Conservation (phyloP, 164 flowering plant species). For the Taxillus chinensis region DNA sequence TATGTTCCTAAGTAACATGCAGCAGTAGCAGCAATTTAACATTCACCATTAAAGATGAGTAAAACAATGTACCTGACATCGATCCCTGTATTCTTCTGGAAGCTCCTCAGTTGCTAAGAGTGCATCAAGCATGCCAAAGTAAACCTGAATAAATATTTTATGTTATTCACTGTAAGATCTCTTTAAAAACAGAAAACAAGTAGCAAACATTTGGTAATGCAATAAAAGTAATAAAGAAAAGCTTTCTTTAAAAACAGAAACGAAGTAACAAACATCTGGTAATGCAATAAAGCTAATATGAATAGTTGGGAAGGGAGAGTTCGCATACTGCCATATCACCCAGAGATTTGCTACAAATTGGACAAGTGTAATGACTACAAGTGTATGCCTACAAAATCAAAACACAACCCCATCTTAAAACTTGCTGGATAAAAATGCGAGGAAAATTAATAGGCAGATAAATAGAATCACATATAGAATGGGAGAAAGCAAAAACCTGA, state of each 20-base stretch:
- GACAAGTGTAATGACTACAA: conserved; percentile 64
- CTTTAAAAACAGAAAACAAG: too few relatives aligned
- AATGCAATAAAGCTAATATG: not conserved
- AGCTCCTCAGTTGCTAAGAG: conserved; percentile 1
- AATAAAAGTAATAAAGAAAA: too few relatives aligned
- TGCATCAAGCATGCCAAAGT: conserved; percentile 4
- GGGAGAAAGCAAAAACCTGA: conserved; percentile 37
- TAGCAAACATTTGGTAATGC: too few relatives aligned
- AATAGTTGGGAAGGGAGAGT: not conserved
- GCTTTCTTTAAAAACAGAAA: too few relatives aligned
- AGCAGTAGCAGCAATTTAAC: too few relatives aligned
- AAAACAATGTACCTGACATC: not conserved
- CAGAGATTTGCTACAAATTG: conserved; percentile 85
- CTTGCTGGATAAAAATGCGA: not conserved
- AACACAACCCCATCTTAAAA: conserved; percentile 10
- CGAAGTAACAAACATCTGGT: too few relatives aligned
- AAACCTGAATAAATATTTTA: not conserved
- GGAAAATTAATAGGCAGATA: not conserved
- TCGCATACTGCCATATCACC: conserved; percentile 90
- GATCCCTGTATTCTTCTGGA: not conserved
- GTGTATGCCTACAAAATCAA: conserved; percentile 53
- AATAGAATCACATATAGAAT: not conserved
- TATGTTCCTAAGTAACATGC: too few relatives aligned
- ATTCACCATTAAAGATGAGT: not conserved
- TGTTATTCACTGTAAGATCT: not conserved